Evolutionary conservation across 805 yeast genomes (phyloP), one percentile per base, ranked within the genome.

Genomic region (Dipodascopsis tothii): DNA sequence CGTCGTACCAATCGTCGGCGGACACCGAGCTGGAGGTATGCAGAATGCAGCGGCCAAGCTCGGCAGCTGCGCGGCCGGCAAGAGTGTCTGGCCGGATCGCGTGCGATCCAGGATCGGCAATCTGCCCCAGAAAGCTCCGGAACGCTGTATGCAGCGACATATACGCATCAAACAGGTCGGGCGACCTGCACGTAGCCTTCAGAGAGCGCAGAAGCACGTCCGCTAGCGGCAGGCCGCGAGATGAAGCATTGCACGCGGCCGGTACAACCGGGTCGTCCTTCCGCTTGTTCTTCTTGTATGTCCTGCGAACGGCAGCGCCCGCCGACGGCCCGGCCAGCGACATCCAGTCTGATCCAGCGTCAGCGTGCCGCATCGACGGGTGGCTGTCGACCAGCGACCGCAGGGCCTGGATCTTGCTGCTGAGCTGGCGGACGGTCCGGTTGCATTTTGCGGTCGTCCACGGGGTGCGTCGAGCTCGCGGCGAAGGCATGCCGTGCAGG

Each of bases 1-100:
- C 37, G 23, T 49, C 53, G 19, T 49, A 49, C 53, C 53, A 49
- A 5, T 45, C 51, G 22, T 47, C 51, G n/a, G 41, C 50, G 21
- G 37, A 16, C n/a, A 49, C 35, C 20, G 35, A 35, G 22, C 35
- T 51, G 23, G 34, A 22, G 3, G 53, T 49, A 25, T 48, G 32
- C 3, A 40, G 45, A 11, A 49, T 41, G 23, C 53, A 49, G 19
- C 39, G 42, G 17, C 53, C 53, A 14, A 49, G 35, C 21, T 37
- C 44, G 19, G 46, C 19, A 0, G 53, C 51, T 3, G 45, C 34
- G 20, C 33, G 37, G 21, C 46, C 46, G 5, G 53, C 35, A 11
- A 49, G 44, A 9, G 53, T 33, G 3, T 33, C 14, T 25, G 30
- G 30, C 30, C 11, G 37, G 6, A 21, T 21, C 7, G 7, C 41